These are phyloP conservation scores for Penicillium roqueforti DNA, from an alignment of 495 filamentous ascomycete species.

Conservation along the genomic window DNA sequence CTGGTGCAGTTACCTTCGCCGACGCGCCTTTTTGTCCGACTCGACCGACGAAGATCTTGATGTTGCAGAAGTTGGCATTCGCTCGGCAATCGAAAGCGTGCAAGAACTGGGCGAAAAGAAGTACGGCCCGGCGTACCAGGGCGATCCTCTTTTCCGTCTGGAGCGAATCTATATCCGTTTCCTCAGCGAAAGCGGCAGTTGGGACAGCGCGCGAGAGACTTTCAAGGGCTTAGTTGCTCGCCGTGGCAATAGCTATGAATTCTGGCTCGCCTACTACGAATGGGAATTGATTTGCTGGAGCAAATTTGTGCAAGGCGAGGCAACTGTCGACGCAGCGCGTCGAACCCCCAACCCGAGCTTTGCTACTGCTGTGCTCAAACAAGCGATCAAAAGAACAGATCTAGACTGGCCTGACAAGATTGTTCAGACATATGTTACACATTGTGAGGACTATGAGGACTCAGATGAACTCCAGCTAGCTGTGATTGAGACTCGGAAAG, in stretches of 20 bases:
- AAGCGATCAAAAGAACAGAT: slow-evolving; percentile 61
- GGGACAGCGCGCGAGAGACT: slow-evolving; percentile 61
- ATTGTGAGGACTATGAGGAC: slow-evolving; percentile 83
- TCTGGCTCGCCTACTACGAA: slow-evolving; percentile 85
- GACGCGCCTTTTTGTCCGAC: slow-evolving; percentile 69
- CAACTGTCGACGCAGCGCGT: slow-evolving; percentile 42
- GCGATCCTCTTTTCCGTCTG: slow-evolving; percentile 81
- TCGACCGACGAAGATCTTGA: slow-evolving; percentile 87
- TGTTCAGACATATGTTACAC: slow-evolving; percentile 73
- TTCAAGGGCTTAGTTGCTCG: slow-evolving; percentile 68
- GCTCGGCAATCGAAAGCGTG: slow-evolving; percentile 77
- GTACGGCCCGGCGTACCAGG: slow-evolving; percentile 70
- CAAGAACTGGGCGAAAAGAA: slow-evolving; percentile 69
- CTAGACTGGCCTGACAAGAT: slow-evolving; percentile 94
- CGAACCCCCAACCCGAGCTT: slow-evolving; percentile 53
- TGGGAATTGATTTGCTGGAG: slow-evolving; percentile 81
- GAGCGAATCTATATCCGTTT: slow-evolving; percentile 91
- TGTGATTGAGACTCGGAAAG: slow-evolving; percentile 62
- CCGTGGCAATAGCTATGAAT: slow-evolving; percentile 75
- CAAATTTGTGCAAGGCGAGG: slow-evolving; percentile 49
- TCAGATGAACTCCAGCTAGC: slow-evolving; percentile 67
- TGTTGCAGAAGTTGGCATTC: slow-evolving; percentile 84
- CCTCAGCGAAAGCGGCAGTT: slow-evolving; percentile 69
- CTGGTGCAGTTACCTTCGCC: slow-evolving; percentile 90
- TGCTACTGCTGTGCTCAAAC: slow-evolving; percentile 68